Evolutionary conservation across 2,329 filamentous ascomycete genomes (phyloP), one percentile per base, ranked within the genome.

Genomic region (Colletotrichum salicis): DNA sequence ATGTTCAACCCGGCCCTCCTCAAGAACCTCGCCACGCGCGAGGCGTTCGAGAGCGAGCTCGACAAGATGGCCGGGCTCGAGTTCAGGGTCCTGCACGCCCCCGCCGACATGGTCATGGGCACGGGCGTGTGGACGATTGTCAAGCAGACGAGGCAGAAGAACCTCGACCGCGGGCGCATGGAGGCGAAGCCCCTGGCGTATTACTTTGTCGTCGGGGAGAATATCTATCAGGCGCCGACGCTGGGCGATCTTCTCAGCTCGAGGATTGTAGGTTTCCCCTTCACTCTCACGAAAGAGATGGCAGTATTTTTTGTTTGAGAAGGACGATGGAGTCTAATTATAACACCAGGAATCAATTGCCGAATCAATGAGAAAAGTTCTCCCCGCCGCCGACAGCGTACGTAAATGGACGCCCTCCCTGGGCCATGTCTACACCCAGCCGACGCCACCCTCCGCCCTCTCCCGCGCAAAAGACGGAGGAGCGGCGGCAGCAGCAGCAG

Each of bases 41-140:
- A 91, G 76, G 84, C 86, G 3, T 92, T 93, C 73, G 91, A 93
- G 78, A 86, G 84, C 12, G 88, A 88, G 24, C 82, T 93, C 45
- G 86, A 85, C 74, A 89, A 87, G 69, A 92, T 92, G 90, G 87
- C 87, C 1, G 91, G 91, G 3, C 83, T 92, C 59, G 91, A 93
- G 81, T 93, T 90, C 78, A 85, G 91, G 62, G 89, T 93, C 64
- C 89, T 89, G 48, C 88, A 92, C 77, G 89, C 91, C 74, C 90
- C 90, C 1, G 89, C 89, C 33, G 89, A 92, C 79, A 90, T 87
- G 76, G 88, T 85, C 0, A 89, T 89, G 0, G 89, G 89, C n/a
- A 92, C 90, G 0, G 90, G 90, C 33, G 89, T 92, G 10, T 93
- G 90, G 90, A 88, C 92, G 33, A 91, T 93, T 75, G 87, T 90